phyloP scores from a whole-genome alignment of 2,329 filamentous ascomycete genomes.

The Botrytis sinoallii region DNA sequence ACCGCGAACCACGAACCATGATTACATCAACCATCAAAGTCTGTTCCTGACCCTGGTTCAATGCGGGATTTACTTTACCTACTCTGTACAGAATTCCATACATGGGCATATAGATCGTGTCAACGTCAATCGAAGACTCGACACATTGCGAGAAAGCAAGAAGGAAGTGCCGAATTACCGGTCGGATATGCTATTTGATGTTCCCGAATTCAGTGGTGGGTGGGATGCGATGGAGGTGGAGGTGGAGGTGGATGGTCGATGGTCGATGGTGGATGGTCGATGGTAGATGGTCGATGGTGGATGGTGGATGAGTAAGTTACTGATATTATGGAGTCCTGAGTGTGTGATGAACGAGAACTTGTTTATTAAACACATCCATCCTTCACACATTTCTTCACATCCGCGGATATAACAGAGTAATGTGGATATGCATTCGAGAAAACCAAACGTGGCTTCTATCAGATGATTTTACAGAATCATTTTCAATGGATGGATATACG shows the following conservation, averaged over 20 bases:
- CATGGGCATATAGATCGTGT: not conserved
- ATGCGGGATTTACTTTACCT: not conserved
- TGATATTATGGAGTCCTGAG: not conserved
- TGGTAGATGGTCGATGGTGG: too few relatives aligned
- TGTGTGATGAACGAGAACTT: not conserved
- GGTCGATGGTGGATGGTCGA: too few relatives aligned
- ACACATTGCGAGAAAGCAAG: not conserved
- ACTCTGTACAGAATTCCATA: not conserved
- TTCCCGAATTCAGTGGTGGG: not conserved
- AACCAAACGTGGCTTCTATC: not conserved
- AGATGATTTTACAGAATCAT: not conserved
- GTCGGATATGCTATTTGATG: not conserved
- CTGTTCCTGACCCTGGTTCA: not conserved
- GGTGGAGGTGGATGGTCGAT: not conserved
- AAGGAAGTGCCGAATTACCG: constrained; percentile 1
- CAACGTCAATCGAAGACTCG: not conserved
- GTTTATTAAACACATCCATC: not conserved
- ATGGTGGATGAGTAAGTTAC: not conserved
- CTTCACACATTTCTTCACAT: not conserved
- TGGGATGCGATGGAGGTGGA: not conserved
- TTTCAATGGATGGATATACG: not conserved
- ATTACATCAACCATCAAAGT: not conserved
- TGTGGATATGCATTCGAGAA: not conserved
- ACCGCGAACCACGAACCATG: not conserved
- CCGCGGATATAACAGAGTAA: not conserved